Base-by-base conservation (phyloP, 352 stramenopile genomes). In the Thalassiosira oceanica region DNA sequence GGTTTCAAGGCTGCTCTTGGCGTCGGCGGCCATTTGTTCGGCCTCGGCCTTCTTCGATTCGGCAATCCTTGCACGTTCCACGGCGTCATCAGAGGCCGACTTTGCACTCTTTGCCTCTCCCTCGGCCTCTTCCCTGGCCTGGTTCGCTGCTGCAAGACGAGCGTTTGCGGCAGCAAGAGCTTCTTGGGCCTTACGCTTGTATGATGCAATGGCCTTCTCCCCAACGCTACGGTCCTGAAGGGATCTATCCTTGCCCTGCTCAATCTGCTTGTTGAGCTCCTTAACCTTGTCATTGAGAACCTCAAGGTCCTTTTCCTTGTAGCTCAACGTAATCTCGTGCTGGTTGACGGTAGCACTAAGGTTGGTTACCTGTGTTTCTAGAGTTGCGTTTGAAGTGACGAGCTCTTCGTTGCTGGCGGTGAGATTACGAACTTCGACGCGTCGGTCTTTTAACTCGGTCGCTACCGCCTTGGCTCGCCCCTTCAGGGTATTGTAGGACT, bases 121-220 rank as follows among this genome's bases (percentile, higher is more conserved):
- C 66, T 91, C 83, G 4, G 83, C 80, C 71, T 91, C 83, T 72
- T 91, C 83, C 52, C 77, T 82, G 3, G 83, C 78, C 63, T 89
- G 80, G 27, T 87, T 79, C n/a, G 84, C 79, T 29, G 79, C 53
- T n/a, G 84, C 84, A 10, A 78, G 61, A 13, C 84, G 65, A 11
- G 81, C 51, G 56, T 91, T 91, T 11, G 84, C 73, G 8, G 78
- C 41, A 15, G 75, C 66, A 39, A 91, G 64, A 11, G 81, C 76
- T 48, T 83, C 72, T 46, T 89, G 84, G 11, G 84, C 78, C 48
- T 91, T 91, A 46, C 78, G 80, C 61, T 91, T 91, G 61, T 91
- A 91, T 10, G 73, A 74, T 13, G 68, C 39, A 11, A 91, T 72
- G 0, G 78, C 66, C 46, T 81, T 80, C 37, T 87, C 81, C 7